These are phyloP conservation scores for Rhizopogon vesiculosus DNA, from an alignment of 768 basidiomycete genomes.

Conservation along the genomic window DNA sequence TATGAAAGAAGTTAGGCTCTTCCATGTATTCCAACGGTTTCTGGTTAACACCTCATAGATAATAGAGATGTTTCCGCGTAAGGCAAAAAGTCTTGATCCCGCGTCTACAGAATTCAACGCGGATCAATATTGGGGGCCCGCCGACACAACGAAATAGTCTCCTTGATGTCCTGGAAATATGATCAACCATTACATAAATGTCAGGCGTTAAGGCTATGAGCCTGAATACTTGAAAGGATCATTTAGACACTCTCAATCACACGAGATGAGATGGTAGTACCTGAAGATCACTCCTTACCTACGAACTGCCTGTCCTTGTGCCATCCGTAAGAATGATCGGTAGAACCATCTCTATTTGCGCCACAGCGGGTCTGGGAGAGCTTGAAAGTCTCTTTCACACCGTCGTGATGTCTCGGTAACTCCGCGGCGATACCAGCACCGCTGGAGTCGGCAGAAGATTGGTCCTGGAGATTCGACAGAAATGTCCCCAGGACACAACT, in stretches of 20 bases:
- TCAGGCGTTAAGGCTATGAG: neutral
- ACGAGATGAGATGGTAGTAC: slow-evolving; percentile 1
- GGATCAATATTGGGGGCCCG: neutral
- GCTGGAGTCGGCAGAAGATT: neutral
- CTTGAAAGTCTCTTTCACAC: neutral
- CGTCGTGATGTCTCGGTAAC: slow-evolving; percentile 8
- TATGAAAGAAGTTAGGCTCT: slow-evolving; percentile 9
- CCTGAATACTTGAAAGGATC: neutral
- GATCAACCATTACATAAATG: neutral
- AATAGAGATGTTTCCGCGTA: neutral
- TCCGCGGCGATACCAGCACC: slow-evolving; percentile 11
- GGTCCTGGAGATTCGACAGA: neutral
- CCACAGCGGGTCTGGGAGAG: neutral
- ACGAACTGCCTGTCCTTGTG: slow-evolving; percentile 1
- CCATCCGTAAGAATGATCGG: neutral
- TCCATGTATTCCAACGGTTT: slow-evolving; percentile 8
- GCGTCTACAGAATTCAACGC: neutral
- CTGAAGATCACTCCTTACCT: slow-evolving; percentile 3
- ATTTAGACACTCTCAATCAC: neutral
- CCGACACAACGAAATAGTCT: neutral
- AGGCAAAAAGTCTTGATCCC: neutral
- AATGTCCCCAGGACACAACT: neutral
- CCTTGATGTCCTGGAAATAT: neutral
- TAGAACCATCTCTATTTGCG: neutral
- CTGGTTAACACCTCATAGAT: neutral